Percentiles rank a stretch among this genome's conserved stretches.
Conservation (phyloP, 1,284 basidiomycete genomes). For the Wolfiporia cocos region DNA sequence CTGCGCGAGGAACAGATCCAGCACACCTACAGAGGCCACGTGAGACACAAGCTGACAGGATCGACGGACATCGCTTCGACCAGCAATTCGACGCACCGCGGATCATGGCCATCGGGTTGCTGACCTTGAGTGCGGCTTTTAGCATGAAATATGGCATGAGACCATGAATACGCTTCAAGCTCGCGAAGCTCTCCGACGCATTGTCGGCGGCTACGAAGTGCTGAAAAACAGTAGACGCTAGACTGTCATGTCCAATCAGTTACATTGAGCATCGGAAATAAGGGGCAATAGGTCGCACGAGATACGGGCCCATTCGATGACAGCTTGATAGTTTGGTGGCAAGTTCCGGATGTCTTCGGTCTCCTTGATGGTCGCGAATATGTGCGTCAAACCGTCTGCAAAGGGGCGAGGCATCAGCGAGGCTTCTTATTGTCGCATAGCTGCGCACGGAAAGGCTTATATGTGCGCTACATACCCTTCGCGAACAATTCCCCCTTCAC, state of each 20-base stretch:
- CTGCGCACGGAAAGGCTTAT: slow-evolving; percentile 82
- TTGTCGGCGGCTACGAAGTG: slow-evolving; percentile 91
- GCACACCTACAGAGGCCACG: slow-evolving; percentile 38
- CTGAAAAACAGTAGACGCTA: slow-evolving; percentile 95
- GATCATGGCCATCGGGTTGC: slow-evolving; percentile 97
- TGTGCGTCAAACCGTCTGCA: slow-evolving; percentile 77
- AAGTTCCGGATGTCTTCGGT: slow-evolving; percentile 77
- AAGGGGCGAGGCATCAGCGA: no score
- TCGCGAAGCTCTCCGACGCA: slow-evolving; percentile 84
- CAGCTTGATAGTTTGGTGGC: slow-evolving; percentile 82
- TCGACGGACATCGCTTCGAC: background rate
- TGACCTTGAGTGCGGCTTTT: slow-evolving; percentile 87
- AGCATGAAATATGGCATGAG: slow-evolving; percentile 98
- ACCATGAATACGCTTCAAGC: slow-evolving; percentile 90
- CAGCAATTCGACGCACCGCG: slow-evolving; percentile 37
- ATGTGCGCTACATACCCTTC: slow-evolving; percentile 43
- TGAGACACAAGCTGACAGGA: background rate
- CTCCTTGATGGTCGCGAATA: slow-evolving; percentile 85
- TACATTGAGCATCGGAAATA: background rate
- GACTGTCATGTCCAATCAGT: slow-evolving; percentile 30
- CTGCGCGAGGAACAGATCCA: slow-evolving; percentile 97
- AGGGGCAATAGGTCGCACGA: slow-evolving; percentile 53
- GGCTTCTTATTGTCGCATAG: slow-evolving; percentile 87
- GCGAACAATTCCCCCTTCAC: slow-evolving; percentile 92
- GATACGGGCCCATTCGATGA: slow-evolving; percentile 95